phyloP scores from a whole-genome alignment of 2,329 filamentous ascomycete genomes.

The Diaporthe vexans region DNA sequence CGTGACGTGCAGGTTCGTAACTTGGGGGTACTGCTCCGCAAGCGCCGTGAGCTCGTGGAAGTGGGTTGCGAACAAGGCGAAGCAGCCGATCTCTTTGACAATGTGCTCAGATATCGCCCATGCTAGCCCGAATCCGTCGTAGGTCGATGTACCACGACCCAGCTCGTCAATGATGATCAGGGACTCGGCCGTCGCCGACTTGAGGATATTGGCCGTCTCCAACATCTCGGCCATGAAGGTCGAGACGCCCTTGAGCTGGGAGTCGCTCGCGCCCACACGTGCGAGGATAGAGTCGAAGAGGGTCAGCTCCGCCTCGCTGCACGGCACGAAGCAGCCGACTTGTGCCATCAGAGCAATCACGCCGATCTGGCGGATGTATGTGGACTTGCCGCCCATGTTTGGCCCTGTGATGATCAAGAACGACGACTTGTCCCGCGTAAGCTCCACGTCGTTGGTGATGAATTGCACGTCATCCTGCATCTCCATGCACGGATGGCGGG shows the following conservation, averaged over 20 bases:
- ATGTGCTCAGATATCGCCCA: constrained; percentile 99
- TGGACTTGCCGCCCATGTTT: constrained; percentile 99
- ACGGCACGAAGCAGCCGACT: constrained; percentile 96
- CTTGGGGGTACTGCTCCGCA: constrained; percentile 87
- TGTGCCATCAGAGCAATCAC: constrained; percentile 98
- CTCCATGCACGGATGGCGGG: constrained; percentile 97
- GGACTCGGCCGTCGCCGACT: constrained; percentile 93
- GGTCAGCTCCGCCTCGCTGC: constrained; percentile 88
- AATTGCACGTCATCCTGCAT: constrained; percentile 99
- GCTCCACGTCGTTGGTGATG: constrained; percentile 95
- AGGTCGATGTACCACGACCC: constrained; percentile 95
- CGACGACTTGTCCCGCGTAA: constrained; percentile 83
- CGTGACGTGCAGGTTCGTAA: constrained; percentile 94
- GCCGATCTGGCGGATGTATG: constrained; percentile 96
- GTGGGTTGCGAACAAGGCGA: constrained; percentile 95
- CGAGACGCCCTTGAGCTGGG: constrained; percentile 96
- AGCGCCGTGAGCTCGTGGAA: constrained; percentile 98
- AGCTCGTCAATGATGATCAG: constrained; percentile 99
- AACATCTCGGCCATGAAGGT: constrained; percentile 99
- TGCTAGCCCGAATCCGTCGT: constrained; percentile 98
- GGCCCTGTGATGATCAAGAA: constrained; percentile 98
- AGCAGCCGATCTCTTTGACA: constrained; percentile 93
- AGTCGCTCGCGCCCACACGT: constrained; percentile 94
- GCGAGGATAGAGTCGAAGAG: constrained; percentile 98
- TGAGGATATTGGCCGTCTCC: constrained; percentile 97